Evolutionary conservation across 768 basidiomycete species (phyloP), one percentile per base, ranked within the genome.

Genomic region (Leccinellum albellum): DNA sequence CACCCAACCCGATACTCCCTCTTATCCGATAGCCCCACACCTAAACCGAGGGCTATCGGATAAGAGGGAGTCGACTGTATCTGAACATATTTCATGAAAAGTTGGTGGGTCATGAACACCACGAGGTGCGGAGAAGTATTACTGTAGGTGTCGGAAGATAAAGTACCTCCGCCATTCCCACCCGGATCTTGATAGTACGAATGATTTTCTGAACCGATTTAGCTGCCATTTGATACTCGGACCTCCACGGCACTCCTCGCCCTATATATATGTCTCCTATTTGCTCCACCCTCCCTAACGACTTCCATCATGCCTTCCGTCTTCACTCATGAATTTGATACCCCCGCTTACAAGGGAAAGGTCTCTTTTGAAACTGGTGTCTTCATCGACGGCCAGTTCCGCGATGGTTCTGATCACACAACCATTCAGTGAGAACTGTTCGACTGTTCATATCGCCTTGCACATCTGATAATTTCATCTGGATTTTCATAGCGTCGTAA

Each of bases 381-480:
- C 54, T 91, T 85, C 76, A 89, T 93, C 67, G 77, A 82, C 64
- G 85, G 85, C 61, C 67, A 89, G 70, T 92, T 81, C 64, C 73
- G 82, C 14, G 82, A 84, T 33, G 83, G 85, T 20, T 75, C 77
- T 20, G 74, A 80, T 6, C 70, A 74, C 2, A 79, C 75, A n/a
- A 81, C 79, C n/a, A 86, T 91, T 66, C 86, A 89, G 88, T 89
- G 64, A 67, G 86, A 70, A 9, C 9, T 37, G 10, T 28, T 31
- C 47, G 14, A 52, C 50, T n/a, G n/a, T n/a, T n/a, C n/a, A 21
- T 50, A 29, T 12, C 13, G 42, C 42, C 6, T 13, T 21, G 23
- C 44, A 20, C 3, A 46, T 23, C 23, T 24, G 23, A 46, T 12
- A 9, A 21, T 42, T 42, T 4, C 17, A 14, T 26, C 45, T 9